Evolutionary conservation across 495 filamentous ascomycete species (phyloP).

Genomic region (Opeltia flavorubescens): DNA sequence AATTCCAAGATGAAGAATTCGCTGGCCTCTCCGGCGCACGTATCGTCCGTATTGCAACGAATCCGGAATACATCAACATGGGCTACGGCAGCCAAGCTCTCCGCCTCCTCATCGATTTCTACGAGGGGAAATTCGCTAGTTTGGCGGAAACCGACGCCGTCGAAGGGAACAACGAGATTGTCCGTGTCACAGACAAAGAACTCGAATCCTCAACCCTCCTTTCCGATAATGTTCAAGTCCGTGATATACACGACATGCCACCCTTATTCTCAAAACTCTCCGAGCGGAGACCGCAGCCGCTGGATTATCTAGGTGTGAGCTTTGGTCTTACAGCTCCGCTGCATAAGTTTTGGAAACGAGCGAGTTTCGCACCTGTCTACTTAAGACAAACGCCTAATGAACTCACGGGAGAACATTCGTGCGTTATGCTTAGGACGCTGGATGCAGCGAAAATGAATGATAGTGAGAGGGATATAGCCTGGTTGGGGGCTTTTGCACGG

Average conservation of each 20-base stretch:
- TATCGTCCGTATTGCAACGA: slow-evolving; percentile 88
- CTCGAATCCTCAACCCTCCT: slow-evolving; percentile 63
- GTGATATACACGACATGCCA: slow-evolving; percentile 83
- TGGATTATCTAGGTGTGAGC: slow-evolving; percentile 91
- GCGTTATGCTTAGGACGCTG: slow-evolving; percentile 84
- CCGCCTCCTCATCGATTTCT: slow-evolving; percentile 77
- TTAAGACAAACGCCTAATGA: slow-evolving; percentile 92
- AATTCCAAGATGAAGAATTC: slow-evolving; percentile 97
- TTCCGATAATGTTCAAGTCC: slow-evolving; percentile 76
- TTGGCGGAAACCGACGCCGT: slow-evolving; percentile 49
- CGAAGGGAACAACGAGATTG: slow-evolving; percentile 45
- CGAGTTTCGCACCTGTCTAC: slow-evolving; percentile 80
- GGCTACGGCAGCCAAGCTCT: slow-evolving; percentile 87
- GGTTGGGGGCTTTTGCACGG: slow-evolving; percentile 77
- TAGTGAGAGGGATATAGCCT: slow-evolving; percentile 52
- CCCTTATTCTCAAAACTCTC: slow-evolving; percentile 82
- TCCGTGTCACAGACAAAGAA: slow-evolving; percentile 73
- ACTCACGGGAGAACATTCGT: slow-evolving; percentile 92
- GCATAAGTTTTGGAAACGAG: slow-evolving; percentile 93
- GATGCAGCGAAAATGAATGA: slow-evolving; percentile 40
- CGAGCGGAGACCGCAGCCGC: slow-evolving; percentile 61
- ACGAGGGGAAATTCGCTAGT: slow-evolving; percentile 81
- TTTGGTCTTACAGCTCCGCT: slow-evolving; percentile 81
- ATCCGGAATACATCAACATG: slow-evolving; percentile 88
- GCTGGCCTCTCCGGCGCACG: slow-evolving; percentile 85